Conservation (phyloP, 2,329 filamentous ascomycete species). For the Pestalotiopsis sp. region DNA sequence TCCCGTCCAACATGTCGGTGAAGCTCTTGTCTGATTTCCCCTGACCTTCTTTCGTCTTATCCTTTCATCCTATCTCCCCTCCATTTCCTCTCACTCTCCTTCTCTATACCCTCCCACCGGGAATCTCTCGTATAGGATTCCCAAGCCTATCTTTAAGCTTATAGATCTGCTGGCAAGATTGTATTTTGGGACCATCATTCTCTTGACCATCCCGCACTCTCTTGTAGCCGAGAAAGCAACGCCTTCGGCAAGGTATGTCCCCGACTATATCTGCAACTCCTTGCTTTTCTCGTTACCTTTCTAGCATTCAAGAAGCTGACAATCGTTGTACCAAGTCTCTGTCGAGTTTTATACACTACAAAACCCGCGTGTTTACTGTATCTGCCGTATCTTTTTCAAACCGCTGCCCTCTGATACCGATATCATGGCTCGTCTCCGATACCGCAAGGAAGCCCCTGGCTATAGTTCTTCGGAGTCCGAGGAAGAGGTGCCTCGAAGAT, state of each 20-base stretch:
- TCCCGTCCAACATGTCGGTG: constrained; percentile 8
- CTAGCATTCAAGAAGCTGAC: background rate
- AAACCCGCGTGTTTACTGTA: background rate
- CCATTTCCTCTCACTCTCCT: background rate
- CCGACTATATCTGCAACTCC: too few relatives aligned
- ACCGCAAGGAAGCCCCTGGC: background rate
- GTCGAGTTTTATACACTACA: background rate
- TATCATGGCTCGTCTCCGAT: constrained; percentile 3
- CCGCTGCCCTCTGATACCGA: background rate
- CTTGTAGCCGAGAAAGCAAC: background rate
- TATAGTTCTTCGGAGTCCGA: constrained; percentile 6
- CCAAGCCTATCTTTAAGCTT: constrained; percentile 2
- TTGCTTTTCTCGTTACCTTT: too few relatives aligned
- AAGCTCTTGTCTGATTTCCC: background rate
- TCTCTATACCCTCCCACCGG: background rate
- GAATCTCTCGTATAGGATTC: background rate
- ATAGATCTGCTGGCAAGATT: constrained; percentile 9
- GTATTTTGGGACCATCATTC: background rate
- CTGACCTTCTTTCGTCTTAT: background rate
- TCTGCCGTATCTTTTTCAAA: background rate
- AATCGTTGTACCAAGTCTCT: background rate
- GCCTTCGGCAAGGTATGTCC: background rate
- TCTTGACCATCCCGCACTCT: background rate
- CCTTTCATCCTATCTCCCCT: background rate
- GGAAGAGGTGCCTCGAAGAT: background rate